Evolutionary conservation across 73 alveolate species (phyloP).

Genomic region (Paramecium bursaria): DNA sequence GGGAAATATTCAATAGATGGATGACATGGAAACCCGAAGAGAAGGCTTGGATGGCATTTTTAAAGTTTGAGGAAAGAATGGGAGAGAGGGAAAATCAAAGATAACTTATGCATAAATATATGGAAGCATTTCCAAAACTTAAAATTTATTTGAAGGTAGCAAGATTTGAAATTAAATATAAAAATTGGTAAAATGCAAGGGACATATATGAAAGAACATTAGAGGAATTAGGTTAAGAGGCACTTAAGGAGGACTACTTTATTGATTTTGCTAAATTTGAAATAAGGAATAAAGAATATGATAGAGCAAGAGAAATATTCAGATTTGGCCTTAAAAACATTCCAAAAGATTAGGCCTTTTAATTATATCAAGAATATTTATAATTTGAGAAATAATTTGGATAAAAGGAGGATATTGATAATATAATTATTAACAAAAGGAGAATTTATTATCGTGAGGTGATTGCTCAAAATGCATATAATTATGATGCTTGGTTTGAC

Average conservation of each 20-base stretch:
- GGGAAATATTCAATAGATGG: constrained; percentile 96
- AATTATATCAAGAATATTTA: constrained; percentile 89
- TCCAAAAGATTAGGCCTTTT: constrained; percentile 80
- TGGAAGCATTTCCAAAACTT: constrained; percentile 88
- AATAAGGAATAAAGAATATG: constrained; percentile 91
- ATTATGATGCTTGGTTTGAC: constrained; percentile 75
- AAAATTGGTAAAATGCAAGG: constrained; percentile 88
- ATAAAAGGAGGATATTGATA: constrained; percentile 95
- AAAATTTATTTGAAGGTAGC: constrained; percentile 97
- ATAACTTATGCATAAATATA: constrained; percentile 85
- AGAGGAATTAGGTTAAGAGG: constrained; percentile 93
- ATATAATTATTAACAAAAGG: constrained; percentile 90
- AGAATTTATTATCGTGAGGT: constrained; percentile 77
- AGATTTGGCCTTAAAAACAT: constrained; percentile 92
- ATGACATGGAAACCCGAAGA: constrained; percentile 97
- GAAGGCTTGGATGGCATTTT: constrained; percentile 94
- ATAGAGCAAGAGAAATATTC: constrained; percentile 95
- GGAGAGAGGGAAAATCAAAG: constrained; percentile 90
- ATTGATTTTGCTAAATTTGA: constrained; percentile 94
- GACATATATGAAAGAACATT: constrained; percentile 91
- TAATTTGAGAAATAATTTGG: constrained; percentile 98
- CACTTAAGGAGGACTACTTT: constrained; percentile 92
- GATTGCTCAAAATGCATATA: constrained; percentile 47
- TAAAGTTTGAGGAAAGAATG: constrained; percentile 96
- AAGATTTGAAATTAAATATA: constrained; percentile 97